Base-by-base conservation (phyloP, 257 asterid species). In the Catharanthus roseus region DNA sequence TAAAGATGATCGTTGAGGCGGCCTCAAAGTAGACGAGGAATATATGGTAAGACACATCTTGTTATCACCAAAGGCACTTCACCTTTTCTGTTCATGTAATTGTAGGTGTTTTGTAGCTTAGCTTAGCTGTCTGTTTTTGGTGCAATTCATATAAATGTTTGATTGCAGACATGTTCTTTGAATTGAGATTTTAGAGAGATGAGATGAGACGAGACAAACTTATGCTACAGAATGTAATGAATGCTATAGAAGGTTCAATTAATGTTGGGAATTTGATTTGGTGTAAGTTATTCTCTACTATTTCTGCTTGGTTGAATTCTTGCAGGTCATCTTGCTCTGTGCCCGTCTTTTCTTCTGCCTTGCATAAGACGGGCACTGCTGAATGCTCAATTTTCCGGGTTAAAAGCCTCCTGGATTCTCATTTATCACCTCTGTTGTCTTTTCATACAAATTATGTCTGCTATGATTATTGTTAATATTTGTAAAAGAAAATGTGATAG, bases 1-100 rank as follows among this genome's bases (percentile, higher is more conserved):
- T 82, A 3, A 67, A 74, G 54, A 58, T 51, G 47, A 53, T 67
- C 70, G 67, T 51, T 29, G 82, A 69, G 56, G 8, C 66, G 23
- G 69, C 67, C 54, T 56, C 82, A 38, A 49, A 38, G 21, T 71
- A 75, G 74, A 58, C n/a, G 28, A 18, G 16, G 55, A 3, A 19
- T 38, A 8, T 38, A 38, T 51, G 58, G 29, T 61, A 19, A 60
- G 66, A 61, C 26, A 61, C 66, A 60, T 31, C 42, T 31, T 19
- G 44, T 9, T 62, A 60, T 3, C 19, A 18, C 6, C 23, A n/a
- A 49, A 51, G 28, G 28, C 10, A 9, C 44, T 26, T 26, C 4
- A 58, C 11, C 1, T 12, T 31, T 33, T n/a, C 16, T 44, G 49
- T 61, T 47, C 68, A n/a, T 53, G 26, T n/a, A n/a, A n/a, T n/a